Conservation (phyloP, 2,329 filamentous ascomycete species). For the Alternaria metachromatica region DNA sequence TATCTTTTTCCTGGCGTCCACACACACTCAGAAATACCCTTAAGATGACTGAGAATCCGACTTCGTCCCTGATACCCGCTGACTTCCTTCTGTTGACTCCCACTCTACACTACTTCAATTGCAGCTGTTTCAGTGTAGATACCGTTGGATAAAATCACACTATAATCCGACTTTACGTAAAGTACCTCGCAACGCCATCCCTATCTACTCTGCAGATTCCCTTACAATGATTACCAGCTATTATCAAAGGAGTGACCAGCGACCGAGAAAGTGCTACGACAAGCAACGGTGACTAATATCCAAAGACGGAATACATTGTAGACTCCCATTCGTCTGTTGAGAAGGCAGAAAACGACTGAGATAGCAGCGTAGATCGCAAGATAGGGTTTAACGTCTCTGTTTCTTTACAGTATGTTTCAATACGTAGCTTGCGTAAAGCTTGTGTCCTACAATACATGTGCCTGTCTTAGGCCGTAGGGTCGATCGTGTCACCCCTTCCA, state of each 20-base stretch:
- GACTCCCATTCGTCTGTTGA: too few species aligned
- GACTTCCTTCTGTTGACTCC: too few species aligned
- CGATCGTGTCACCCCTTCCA: not conserved
- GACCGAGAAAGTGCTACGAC: too few species aligned
- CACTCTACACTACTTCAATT: not conserved
- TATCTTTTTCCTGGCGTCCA: not conserved
- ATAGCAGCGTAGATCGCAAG: not conserved
- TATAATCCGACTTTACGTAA: not conserved
- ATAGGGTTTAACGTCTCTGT: not conserved
- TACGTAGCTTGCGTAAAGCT: not conserved
- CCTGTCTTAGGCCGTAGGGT: rapidly evolving
- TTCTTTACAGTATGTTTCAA: not conserved
- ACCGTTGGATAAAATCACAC: too few species aligned
- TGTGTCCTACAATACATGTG: not conserved
- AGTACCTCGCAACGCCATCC: rapidly evolving
- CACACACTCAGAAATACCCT: not conserved
- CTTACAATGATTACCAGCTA: not conserved
- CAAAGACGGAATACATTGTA: not conserved
- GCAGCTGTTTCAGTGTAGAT: not conserved
- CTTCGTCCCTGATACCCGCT: too few species aligned
- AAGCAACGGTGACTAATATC: not conserved
- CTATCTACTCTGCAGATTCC: not conserved
- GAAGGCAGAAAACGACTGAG: not conserved
- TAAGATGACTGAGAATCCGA: too few species aligned
- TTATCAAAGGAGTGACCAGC: not conserved